Percentiles rank a stretch among this genome's conserved stretches.
Conservation (phyloP, 2,329 filamentous ascomycete species). For the Fusarium sp. region DNA sequence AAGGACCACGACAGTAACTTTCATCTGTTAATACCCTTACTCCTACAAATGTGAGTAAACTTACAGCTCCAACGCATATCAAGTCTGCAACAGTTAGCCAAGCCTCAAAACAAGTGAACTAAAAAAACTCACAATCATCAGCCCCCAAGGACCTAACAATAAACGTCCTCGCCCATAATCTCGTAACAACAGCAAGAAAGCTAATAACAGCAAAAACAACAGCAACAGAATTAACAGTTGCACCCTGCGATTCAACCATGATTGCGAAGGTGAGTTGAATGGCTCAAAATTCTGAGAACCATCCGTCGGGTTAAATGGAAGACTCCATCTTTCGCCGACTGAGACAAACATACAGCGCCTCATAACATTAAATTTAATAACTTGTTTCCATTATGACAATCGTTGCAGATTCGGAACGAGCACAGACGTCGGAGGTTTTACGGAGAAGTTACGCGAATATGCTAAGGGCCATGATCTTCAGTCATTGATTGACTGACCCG, state of each 20-base stretch:
- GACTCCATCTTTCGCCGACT: not conserved
- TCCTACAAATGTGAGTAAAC: fast-evolving
- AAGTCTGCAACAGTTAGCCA: conserved; percentile 13
- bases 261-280: not conserved
- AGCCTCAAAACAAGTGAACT: too few species aligned
- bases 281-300: too few species aligned
- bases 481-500: not conserved
- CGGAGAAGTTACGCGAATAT: not conserved
- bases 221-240: conserved; percentile 20
- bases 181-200: conserved; percentile 25
- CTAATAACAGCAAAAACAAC: conserved; percentile 26
- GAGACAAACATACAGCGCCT: conserved; percentile 5
- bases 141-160: conserved; percentile 25
- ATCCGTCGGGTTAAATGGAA: conserved; percentile 9
- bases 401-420: not conserved
- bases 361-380: not conserved
- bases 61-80: conserved; percentile 27
- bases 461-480: not conserved
- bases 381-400: not conserved
- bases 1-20: conserved; percentile 23
- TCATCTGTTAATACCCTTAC: not conserved
- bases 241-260: conserved; percentile 23
- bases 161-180: conserved; percentile 26
- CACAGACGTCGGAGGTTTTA: not conserved
- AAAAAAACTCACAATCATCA: conserved; percentile 24